phyloP scores from a whole-genome alignment of 352 stramenopile species.

The Phytophthora sp. region DNA sequence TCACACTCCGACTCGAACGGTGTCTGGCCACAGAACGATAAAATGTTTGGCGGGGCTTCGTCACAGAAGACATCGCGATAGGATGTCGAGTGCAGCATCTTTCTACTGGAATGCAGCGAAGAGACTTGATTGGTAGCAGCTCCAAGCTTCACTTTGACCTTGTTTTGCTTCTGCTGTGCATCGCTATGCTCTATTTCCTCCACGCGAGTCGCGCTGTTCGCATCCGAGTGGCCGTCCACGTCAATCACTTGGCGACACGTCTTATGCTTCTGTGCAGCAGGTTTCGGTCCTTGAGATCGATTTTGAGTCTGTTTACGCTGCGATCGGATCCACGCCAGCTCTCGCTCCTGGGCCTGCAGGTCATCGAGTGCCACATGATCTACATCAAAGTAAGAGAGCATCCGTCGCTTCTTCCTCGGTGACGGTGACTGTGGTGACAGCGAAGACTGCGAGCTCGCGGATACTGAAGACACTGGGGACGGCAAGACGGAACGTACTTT shows the following conservation, averaged over 20 bases:
- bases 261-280: slow-evolving; percentile 15
- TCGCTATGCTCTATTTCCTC: slow-evolving; percentile 7
- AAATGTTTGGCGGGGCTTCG: slow-evolving; percentile 30
- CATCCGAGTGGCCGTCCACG: slow-evolving; percentile 21
- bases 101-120: neutral
- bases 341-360: slow-evolving; percentile 48
- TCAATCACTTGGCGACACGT: slow-evolving; percentile 20
- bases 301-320: slow-evolving; percentile 36
- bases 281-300: slow-evolving; percentile 3
- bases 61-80: slow-evolving; percentile 37
- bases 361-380: slow-evolving; percentile 39
- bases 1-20: slow-evolving; percentile 31
- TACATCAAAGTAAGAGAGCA: slow-evolving; percentile 22
- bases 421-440: slow-evolving; percentile 4
- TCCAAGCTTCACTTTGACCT: slow-evolving; percentile 1
- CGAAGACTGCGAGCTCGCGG: slow-evolving; percentile 1
- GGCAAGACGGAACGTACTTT: neutral
- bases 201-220: slow-evolving; percentile 2
- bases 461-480: neutral
- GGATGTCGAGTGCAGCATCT: slow-evolving; percentile 38
- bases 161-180: neutral
- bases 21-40: slow-evolving; percentile 1
- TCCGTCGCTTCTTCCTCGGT: slow-evolving; percentile 32
- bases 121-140: neutral
- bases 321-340: slow-evolving; percentile 41